Evolutionary conservation across 2,329 filamentous ascomycete genomes (phyloP).

Genomic region (Cercospora brassicicola): DNA sequence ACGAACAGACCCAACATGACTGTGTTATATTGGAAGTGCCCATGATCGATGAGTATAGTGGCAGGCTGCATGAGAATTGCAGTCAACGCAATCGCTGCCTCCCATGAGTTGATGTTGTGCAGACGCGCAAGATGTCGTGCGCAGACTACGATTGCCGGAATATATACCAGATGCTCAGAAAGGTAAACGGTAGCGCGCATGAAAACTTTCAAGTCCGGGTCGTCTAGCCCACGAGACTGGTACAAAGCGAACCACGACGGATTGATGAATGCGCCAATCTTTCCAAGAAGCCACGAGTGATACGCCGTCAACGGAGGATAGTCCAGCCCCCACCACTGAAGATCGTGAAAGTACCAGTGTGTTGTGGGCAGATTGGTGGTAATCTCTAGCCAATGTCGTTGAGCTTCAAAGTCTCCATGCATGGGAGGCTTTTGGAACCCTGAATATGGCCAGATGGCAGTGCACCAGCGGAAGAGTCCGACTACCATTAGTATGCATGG

Average conservation of each 20-base stretch:
- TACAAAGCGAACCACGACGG: conserved; percentile 85
- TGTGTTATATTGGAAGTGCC: conserved; percentile 97
- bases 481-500: conserved; percentile 84
- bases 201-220: conserved; percentile 80
- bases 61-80: conserved; percentile 91
- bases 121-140: conserved; percentile 76
- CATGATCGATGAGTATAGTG: conserved; percentile 88
- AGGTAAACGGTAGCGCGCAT: conserved; percentile 91
- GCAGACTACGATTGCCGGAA: conserved; percentile 83
- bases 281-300: conserved; percentile 93
- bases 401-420: conserved; percentile 96
- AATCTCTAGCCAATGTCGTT: conserved; percentile 98
- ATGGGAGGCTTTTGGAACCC: conserved; percentile 82
- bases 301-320: conserved; percentile 97
- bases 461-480: conserved; percentile 91
- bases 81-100: conserved; percentile 77
- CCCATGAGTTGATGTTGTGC: conserved; percentile 74
- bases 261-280: conserved; percentile 75
- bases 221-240: conserved; percentile 77
- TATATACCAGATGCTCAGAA: conserved; percentile 86
- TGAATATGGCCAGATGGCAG: conserved; percentile 92
- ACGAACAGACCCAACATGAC: conserved; percentile 94
- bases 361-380: conserved; percentile 85
- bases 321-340: conserved; percentile 96
- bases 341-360: conserved; percentile 96